phyloP scores from a whole-genome alignment of 2,329 filamentous ascomycete genomes.

The Neofusicoccum umdonicola region DNA sequence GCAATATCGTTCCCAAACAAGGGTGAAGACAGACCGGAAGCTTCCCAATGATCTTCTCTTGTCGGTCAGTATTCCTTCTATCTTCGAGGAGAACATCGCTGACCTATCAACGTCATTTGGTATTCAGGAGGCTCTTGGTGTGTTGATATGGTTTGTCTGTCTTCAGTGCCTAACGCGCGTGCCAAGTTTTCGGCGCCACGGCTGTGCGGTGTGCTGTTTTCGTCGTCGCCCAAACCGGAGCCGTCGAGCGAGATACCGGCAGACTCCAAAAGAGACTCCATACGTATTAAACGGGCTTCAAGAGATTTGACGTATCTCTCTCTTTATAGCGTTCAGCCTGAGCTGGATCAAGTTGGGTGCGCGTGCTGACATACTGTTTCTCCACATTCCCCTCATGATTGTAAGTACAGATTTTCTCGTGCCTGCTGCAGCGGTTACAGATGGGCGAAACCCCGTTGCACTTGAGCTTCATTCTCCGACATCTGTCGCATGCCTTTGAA shows the following conservation, averaged over 20 bases:
- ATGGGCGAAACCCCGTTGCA: not conserved
- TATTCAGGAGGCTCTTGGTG: not conserved
- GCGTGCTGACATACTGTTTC: not conserved
- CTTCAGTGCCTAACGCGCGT: too few relatives aligned
- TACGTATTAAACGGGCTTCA: too few relatives aligned
- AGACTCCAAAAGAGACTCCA: too few relatives aligned
- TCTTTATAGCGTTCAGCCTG: not conserved
- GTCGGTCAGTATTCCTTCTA: not conserved
- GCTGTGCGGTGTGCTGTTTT: too few relatives aligned
- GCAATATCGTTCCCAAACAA: not conserved
- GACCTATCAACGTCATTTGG: not conserved
- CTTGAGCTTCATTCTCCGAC: not conserved
- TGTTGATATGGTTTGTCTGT: too few relatives aligned
- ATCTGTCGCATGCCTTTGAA: not conserved
- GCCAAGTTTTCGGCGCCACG: too few relatives aligned
- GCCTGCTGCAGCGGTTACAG: not conserved
- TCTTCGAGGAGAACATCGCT: not conserved
- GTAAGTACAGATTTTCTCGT: not conserved
- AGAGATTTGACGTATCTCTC: not conserved
- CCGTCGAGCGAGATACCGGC: too few relatives aligned
- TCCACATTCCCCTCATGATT: not conserved
- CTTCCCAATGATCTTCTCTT: not conserved
- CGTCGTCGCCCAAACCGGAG: too few relatives aligned
- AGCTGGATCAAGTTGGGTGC: not conserved
- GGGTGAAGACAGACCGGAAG: not conserved